Conservation (phyloP, 2,329 filamentous ascomycete genomes). For the Incumbomyces lentus region DNA sequence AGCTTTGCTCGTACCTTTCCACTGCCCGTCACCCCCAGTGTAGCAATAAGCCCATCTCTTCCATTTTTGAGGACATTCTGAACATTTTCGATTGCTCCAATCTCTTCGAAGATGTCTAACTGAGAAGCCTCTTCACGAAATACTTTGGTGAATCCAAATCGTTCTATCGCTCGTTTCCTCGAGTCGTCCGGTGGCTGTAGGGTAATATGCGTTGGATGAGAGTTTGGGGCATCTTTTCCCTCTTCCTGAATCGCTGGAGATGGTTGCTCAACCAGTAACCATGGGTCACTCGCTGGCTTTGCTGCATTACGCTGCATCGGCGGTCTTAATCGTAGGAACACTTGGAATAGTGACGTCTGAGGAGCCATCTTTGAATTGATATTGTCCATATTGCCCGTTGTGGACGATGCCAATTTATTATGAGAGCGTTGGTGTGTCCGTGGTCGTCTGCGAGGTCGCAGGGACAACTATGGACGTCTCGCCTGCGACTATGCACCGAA, state of each 20-base stretch:
- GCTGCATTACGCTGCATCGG: conserved; percentile 37
- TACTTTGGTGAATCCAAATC: conserved; percentile 86
- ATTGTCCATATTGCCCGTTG: neutral
- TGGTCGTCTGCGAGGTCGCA: too few species aligned
- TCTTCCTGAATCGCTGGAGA: conserved; percentile 21
- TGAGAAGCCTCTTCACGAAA: conserved; percentile 82
- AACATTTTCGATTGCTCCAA: conserved; percentile 44
- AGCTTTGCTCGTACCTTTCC: conserved; percentile 59
- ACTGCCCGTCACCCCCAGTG: conserved; percentile 85
- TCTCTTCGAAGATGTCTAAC: conserved; percentile 74
- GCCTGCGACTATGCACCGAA: too few species aligned
- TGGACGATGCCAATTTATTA: too few species aligned
- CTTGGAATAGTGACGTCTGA: conserved; percentile 62
- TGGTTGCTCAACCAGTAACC: conserved; percentile 63
- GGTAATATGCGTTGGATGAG: conserved; percentile 56
- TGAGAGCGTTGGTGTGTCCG: too few species aligned
- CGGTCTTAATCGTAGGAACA: conserved; percentile 78
- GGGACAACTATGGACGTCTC: too few species aligned
- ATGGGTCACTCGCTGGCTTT: conserved; percentile 49
- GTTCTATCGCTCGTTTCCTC: conserved; percentile 77
- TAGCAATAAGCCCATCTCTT: conserved; percentile 81
- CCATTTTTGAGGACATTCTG: conserved; percentile 76
- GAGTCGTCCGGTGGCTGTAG: conserved; percentile 72
- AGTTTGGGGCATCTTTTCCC: conserved; percentile 28
- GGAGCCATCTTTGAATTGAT: conserved; percentile 6